A percentile compares a stretch with the other conserved stretches of the same genome.
Evolutionary conservation across 345 rosid species (phyloP).

Genomic region (Isatis tinctoria): DNA sequence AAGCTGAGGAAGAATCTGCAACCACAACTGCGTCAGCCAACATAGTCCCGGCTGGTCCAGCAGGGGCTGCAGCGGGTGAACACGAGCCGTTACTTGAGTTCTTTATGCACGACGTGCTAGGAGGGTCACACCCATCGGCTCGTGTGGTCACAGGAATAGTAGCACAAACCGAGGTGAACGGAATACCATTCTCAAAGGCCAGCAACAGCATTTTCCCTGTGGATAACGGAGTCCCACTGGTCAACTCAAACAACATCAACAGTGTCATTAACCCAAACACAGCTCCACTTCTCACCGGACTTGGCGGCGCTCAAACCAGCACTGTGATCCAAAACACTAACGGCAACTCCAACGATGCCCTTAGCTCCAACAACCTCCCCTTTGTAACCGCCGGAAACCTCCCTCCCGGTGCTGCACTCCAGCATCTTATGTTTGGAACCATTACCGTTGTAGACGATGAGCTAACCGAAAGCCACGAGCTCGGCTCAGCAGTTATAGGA

Average conservation of each 20-base stretch:
- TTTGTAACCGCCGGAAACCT: conserved; percentile 86
- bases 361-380: conserved; percentile 50
- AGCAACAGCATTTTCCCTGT: conserved; percentile 70
- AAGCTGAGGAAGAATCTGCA: conserved; percentile 3
- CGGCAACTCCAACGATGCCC: conserved; percentile 52
- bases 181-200: conserved; percentile 76
- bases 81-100: conserved; percentile 49
- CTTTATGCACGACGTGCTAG: conserved; percentile 74
- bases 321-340: conserved; percentile 62
- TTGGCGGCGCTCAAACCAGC: conserved; percentile 59
- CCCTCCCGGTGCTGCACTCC: conserved; percentile 71
- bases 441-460: conserved; percentile 82
- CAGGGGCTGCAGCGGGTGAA: conserved; percentile 25
- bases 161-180: conserved; percentile 64
- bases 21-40: conserved; percentile 4
- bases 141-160: conserved; percentile 78
- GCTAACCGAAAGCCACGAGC: conserved; percentile 77
- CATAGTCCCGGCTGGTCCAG: conserved; percentile 21
- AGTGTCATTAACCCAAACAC: conserved; percentile 56
- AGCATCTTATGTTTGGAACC: conserved; percentile 81
- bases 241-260: conserved; percentile 44
- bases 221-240: conserved; percentile 60
- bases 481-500: conserved; percentile 70
- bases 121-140: conserved; percentile 73
- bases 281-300: conserved; percentile 72